Conservation (phyloP, 2,329 filamentous ascomycete species). For the Stachybotrys chartarum region DNA sequence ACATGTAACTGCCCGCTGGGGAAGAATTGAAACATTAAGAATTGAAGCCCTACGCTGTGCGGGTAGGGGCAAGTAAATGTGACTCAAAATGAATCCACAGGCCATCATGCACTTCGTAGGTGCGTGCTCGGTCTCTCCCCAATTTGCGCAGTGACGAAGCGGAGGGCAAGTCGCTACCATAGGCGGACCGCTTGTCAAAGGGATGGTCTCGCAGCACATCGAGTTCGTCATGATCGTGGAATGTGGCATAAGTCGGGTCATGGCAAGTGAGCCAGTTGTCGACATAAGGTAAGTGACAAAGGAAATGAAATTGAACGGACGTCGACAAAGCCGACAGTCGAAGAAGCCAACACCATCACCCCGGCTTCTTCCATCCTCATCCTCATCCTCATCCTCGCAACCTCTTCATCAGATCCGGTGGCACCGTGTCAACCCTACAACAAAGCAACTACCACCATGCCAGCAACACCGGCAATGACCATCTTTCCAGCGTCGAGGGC, state of each 20-base stretch:
- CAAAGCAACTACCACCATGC: constrained; percentile 42
- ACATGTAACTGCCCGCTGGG: not conserved
- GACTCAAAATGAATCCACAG: not conserved
- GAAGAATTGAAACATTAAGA: not conserved
- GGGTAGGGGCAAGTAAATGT: not conserved
- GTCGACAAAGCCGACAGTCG: not conserved
- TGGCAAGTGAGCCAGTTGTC: not conserved
- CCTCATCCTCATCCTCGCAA: not conserved
- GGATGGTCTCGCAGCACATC: not conserved
- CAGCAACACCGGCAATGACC: constrained; percentile 41
- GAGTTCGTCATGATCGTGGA: not conserved
- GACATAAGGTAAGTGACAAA: not conserved
- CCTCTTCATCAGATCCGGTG: not conserved
- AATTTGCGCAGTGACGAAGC: not conserved
- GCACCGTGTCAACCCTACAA: constrained; percentile 31
- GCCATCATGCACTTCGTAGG: not conserved
- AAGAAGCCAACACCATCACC: not conserved
- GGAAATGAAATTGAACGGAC: not conserved
- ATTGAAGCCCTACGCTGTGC: not conserved
- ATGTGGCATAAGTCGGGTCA: not conserved
- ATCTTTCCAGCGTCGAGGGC: constrained; percentile 36
- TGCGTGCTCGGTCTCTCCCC: not conserved
- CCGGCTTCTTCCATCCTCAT: not conserved
- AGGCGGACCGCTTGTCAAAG: not conserved
- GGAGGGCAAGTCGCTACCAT: not conserved